These are phyloP conservation scores for Tuber microsphaerosporum DNA, from an alignment of 495 filamentous ascomycete genomes.

Conservation along the genomic window DNA sequence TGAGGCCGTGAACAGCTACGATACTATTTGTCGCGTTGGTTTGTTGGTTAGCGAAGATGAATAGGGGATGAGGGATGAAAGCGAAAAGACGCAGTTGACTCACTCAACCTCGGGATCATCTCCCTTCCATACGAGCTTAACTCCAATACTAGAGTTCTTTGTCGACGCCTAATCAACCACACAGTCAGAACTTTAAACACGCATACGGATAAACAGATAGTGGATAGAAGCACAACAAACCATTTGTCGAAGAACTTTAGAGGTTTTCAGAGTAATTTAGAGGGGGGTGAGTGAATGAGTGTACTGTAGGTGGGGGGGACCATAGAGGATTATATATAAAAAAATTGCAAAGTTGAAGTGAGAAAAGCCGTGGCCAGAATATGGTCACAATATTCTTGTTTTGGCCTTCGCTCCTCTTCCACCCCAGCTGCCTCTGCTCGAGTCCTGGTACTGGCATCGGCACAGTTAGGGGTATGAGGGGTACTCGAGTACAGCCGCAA, in stretches of 20 bases:
- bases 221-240: not conserved
- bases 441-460: not conserved
- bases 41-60: constrained; percentile 21
- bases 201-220: not conserved
- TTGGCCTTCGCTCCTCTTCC: too few relatives aligned
- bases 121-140: constrained; percentile 31
- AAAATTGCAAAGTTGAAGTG: not conserved
- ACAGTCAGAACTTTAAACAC: not conserved
- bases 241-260: not conserved
- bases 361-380: not conserved
- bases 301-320: not conserved
- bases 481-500: not conserved
- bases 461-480: not conserved
- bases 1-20: constrained; percentile 67
- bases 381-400: not conserved
- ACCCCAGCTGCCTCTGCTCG: not conserved
- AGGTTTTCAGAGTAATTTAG: not conserved
- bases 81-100: constrained; percentile 14
- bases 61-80: not conserved
- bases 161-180: constrained; percentile 17
- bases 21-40: constrained; percentile 32
- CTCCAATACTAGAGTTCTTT: constrained; percentile 33
- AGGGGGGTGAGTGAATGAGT: not conserved
- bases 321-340: not conserved
- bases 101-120: constrained; percentile 39